Conservation (phyloP, 202 grass and related monocot species). For the Digitaria exilis region DNA sequence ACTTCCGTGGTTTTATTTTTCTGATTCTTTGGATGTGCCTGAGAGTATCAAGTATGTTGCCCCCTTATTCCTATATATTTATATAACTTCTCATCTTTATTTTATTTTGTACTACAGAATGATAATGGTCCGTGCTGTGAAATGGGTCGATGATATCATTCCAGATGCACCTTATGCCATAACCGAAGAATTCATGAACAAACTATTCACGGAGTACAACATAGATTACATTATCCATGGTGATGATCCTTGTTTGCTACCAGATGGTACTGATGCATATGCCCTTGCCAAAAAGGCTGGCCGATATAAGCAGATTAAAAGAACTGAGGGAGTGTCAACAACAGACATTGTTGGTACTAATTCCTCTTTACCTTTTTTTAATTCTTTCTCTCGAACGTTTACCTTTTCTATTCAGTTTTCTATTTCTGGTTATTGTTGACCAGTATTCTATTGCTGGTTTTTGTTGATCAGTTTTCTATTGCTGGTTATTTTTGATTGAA, state of each 20-base stretch:
- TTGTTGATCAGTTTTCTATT: not conserved
- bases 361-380: constrained; percentile 7
- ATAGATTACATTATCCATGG: constrained; percentile 99
- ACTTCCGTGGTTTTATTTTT: not conserved
- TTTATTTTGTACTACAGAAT: constrained; percentile 54
- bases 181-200: constrained; percentile 95
- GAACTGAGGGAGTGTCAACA: constrained; percentile 89
- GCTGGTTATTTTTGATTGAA: not conserved
- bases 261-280: constrained; percentile 96
- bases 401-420: not conserved
- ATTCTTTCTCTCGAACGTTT: too few species aligned
- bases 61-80: not conserved
- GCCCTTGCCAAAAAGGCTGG: constrained; percentile 95
- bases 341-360: constrained; percentile 92
- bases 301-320: constrained; percentile 96
- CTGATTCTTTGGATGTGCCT: not conserved
- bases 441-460: too few species aligned
- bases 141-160: constrained; percentile 97
- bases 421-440: too few species aligned
- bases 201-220: constrained; percentile 86
- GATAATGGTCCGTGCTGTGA: constrained; percentile 90
- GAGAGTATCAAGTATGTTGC: not conserved
- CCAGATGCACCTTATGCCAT: constrained; percentile 96
- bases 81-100: not conserved
- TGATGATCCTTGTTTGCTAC: constrained; percentile 90